These are phyloP conservation scores for Ganoderma lucidum DNA, from an alignment of 1,284 basidiomycete genomes.

Conservation along the genomic window DNA sequence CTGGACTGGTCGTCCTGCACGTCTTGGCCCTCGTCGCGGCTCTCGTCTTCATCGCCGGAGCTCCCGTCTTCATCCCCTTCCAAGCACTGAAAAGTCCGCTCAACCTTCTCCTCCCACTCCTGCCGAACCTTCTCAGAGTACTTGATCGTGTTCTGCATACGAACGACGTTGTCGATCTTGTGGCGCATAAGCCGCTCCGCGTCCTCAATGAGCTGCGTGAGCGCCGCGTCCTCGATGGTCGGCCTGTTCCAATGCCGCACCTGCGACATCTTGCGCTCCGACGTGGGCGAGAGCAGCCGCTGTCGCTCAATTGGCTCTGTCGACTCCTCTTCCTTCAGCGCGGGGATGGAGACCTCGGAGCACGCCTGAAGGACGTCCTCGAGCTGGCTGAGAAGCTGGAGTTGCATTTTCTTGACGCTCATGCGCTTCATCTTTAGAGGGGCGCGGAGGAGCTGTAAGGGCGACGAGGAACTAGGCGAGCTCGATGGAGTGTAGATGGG, in stretches of 20 bases:
- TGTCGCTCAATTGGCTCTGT: slow-evolving; percentile 94
- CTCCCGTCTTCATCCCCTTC: slow-evolving; percentile 56
- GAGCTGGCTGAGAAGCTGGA: slow-evolving; percentile 83
- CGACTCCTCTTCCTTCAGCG: slow-evolving; percentile 89
- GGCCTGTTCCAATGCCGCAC: slow-evolving; percentile 89
- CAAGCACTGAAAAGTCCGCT: slow-evolving; percentile 66
- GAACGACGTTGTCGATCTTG: slow-evolving; percentile 95
- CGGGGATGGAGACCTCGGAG: slow-evolving; percentile 87
- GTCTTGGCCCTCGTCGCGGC: slow-evolving; percentile 40
- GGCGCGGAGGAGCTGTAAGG: slow-evolving; percentile 74
- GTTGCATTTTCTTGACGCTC: slow-evolving; percentile 84
- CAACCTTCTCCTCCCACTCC: slow-evolving; percentile 96
- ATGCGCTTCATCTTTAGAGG: slow-evolving; percentile 76
- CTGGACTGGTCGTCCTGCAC: slow-evolving; percentile 61
- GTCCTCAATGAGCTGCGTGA: slow-evolving; percentile 85
- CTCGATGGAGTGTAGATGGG: slow-evolving; percentile 78
- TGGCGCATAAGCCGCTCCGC: slow-evolving; percentile 89
- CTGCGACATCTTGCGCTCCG: slow-evolving; percentile 84
- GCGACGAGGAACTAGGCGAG: slow-evolving; percentile 72
- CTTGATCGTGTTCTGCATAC: slow-evolving; percentile 97
- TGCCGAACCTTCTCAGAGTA: slow-evolving; percentile 98
- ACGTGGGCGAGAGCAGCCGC: slow-evolving; percentile 84
- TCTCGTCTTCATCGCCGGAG: slow-evolving; percentile 47
- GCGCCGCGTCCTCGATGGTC: slow-evolving; percentile 84
- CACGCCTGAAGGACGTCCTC: slow-evolving; percentile 87